phyloP scores from a whole-genome alignment of 176 grass and related monocot species.

The Hyparrhenia diplandra region DNA sequence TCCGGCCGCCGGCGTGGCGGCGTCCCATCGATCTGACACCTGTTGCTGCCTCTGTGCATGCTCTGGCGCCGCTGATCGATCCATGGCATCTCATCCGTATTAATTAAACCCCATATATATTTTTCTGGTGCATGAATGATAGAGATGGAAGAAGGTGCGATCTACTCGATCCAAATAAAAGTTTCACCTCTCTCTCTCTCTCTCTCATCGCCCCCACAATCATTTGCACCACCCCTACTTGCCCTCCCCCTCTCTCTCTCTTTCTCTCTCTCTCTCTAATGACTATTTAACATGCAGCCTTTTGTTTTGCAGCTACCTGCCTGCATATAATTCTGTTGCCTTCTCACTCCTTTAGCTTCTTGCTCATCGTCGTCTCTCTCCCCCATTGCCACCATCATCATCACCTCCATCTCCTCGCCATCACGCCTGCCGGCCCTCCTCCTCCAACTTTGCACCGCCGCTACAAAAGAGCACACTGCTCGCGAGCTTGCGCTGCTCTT shows the following conservation, averaged over 20 bases:
- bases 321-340: constrained; percentile 75
- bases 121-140: background rate
- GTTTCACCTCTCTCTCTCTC: constrained; percentile 24
- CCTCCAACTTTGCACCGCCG: constrained; percentile 13
- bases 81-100: constrained; percentile 17
- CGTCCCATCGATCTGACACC: background rate
- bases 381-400: constrained; percentile 37
- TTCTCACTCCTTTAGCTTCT: constrained; percentile 34
- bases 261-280: constrained; percentile 32
- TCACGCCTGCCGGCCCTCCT: constrained; percentile 34
- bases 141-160: constrained; percentile 20
- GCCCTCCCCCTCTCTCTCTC: background rate
- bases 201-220: constrained; percentile 29
- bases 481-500: background rate
- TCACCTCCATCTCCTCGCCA: constrained; percentile 55
- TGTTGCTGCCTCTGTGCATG: background rate
- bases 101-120: background rate
- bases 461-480: constrained; percentile 24
- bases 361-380: background rate
- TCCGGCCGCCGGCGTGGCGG: background rate
- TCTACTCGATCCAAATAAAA: constrained; percentile 38
- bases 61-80: constrained; percentile 1
- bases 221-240: constrained; percentile 24
- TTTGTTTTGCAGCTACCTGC: constrained; percentile 40
- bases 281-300: constrained; percentile 55